Evolutionary conservation across 352 stramenopile species (phyloP).

Genomic region (Pythium coloratum): DNA sequence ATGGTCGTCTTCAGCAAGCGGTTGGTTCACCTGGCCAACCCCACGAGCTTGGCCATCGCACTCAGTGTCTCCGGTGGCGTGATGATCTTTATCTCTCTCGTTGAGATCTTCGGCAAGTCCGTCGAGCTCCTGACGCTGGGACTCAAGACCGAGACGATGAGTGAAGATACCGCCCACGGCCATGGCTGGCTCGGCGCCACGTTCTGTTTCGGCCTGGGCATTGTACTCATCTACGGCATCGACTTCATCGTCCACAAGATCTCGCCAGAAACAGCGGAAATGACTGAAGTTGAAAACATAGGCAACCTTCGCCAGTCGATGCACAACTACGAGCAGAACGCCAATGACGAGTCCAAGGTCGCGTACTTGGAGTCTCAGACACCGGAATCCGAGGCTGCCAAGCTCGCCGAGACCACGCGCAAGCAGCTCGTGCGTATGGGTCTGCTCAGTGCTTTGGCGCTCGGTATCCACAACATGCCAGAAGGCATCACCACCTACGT

Average conservation of each 20-base stretch:
- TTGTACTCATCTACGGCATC: too few relatives aligned
- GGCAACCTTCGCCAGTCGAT: conserved; percentile 27
- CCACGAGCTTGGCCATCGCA: conserved; percentile 50
- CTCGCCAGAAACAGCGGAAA: too few relatives aligned
- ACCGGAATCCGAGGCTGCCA: conserved; percentile 7
- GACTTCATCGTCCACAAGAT: too few relatives aligned
- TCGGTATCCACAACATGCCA: conserved; percentile 95
- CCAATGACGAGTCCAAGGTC: conserved; percentile 26
- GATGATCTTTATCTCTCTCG: conserved; percentile 76
- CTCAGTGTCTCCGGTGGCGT: conserved; percentile 69
- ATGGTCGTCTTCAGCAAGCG: conserved; percentile 44
- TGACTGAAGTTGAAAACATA: too few relatives aligned
- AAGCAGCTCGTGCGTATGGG: conserved; percentile 62
- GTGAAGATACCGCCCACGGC: too few relatives aligned
- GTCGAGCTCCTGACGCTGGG: too few relatives aligned
- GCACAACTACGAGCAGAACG: conserved; percentile 26
- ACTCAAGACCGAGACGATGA: too few relatives aligned
- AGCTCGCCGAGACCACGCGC: conserved; percentile 20
- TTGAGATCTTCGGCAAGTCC: conserved; percentile 61
- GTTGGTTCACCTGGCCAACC: conserved; percentile 63
- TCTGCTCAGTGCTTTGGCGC: conserved; percentile 91
- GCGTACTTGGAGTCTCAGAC: conserved; percentile 31
- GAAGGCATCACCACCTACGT: conserved; percentile 96
- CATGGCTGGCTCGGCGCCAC: too few relatives aligned
- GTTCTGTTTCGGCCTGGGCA: too few relatives aligned